Percentiles rank a stretch among this genome's conserved stretches.
phyloP scores from a whole-genome alignment of 768 basidiomycete genomes.

The Psilocybe cubensis region DNA sequence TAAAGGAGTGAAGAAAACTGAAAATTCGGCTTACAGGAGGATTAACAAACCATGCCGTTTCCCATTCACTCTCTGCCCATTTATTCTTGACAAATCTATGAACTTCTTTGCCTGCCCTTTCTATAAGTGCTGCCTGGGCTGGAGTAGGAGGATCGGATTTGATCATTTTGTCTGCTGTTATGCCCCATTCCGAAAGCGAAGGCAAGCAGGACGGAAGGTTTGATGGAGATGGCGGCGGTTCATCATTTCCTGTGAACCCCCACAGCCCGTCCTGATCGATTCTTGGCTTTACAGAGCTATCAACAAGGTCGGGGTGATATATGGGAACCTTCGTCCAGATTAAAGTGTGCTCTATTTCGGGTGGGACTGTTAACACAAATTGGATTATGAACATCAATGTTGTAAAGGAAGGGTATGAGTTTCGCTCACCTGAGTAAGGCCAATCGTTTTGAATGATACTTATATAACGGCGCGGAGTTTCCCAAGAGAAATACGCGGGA shows the following conservation, averaged over 20 bases:
- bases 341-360: conserved; percentile 72
- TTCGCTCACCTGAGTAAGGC: conserved; percentile 86
- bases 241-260: conserved; percentile 72
- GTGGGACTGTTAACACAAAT: conserved; percentile 50
- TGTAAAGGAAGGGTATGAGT: no score
- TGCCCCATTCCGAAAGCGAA: conserved; percentile 70
- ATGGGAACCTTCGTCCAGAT: conserved; percentile 82
- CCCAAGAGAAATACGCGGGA: conserved; percentile 62
- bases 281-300: conserved; percentile 52
- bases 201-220: conserved; percentile 59
- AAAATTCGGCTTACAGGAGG: conserved; percentile 65
- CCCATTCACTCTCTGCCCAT: conserved; percentile 80
- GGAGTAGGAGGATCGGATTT: conserved; percentile 51
- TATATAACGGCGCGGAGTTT: conserved; percentile 59
- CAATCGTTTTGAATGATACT: conserved; percentile 85
- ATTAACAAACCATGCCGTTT: conserved; percentile 92
- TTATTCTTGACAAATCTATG: conserved; percentile 62
- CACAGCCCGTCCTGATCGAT: conserved; percentile 79
- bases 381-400: neutral
- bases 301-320: conserved; percentile 61
- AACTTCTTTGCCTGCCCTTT: conserved; percentile 59
- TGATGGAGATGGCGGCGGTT: conserved; percentile 63
- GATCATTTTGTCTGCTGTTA: conserved; percentile 64
- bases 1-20: neutral
- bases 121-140: conserved; percentile 56